Evolutionary conservation across 345 rosid species (phyloP), one percentile per base, ranked within the genome.

Genomic region (Hibiscus trionum): DNA sequence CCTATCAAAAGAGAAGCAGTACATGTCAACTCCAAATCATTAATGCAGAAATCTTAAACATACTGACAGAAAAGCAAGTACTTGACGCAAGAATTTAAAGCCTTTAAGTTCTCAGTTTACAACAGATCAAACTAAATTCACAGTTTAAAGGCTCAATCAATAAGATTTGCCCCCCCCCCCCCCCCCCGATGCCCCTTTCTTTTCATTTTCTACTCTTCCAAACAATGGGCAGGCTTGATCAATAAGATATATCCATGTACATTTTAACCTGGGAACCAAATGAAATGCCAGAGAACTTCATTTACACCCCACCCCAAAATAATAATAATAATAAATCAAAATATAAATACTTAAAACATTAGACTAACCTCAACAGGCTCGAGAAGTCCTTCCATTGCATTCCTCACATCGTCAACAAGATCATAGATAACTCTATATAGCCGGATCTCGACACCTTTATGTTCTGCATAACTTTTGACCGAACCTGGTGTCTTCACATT

Each of bases 311-410:
- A 5, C 42, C 42, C 42, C 9, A 21, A 2, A 66, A 21, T 7
- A 39, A 39, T 7, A 39, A 7, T 7, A 39, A 39, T 1, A 8
- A 39, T 29, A 35, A 39, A 35, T 4, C 15, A 66, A 12, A 67
- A 7, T 67, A 5, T 33, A 21, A 70, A 35, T 19, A 70, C 1
- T 7, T 7, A 31, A 50, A 24, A 70, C 65, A 57, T 57, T 71
- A 19, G 69, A 80, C 80, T 78, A 50, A 95, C 99, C 99, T 95
- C 96, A 73, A 88, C 83, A 74, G 88, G 80, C 58, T 95, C 96
- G 7, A 95, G 88, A 75, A 92, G 97, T 80, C 99, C 99, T 85
- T 95, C 99, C 99, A 92, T 95, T 46, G 97, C 99, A 66, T 89
- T 88, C 65, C 99, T 84, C 55, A 95, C 84, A 66, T 95, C 99